These are phyloP conservation scores for Haplographium delicatum DNA, from an alignment of 495 filamentous ascomycete genomes.

Conservation along the genomic window DNA sequence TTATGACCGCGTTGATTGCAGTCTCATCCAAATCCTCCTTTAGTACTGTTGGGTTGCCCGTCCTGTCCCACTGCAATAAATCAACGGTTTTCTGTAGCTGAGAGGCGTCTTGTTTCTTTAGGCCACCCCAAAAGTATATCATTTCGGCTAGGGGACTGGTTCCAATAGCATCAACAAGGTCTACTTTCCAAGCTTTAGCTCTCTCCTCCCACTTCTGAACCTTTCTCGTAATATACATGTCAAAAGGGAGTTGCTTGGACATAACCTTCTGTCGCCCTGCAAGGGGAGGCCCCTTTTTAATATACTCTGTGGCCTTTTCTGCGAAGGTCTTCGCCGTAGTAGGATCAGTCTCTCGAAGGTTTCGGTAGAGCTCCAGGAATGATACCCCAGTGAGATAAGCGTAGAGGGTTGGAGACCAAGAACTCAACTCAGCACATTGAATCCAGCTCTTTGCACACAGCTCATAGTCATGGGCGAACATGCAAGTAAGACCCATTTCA, in stretches of 20 bases:
- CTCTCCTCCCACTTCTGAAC: slow-evolving; percentile 85
- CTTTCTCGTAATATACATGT: slow-evolving; percentile 81
- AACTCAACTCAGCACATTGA: slow-evolving; percentile 76
- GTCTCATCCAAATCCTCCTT: slow-evolving; percentile 72
- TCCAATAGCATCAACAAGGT: slow-evolving; percentile 76
- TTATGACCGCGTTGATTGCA: slow-evolving; percentile 60
- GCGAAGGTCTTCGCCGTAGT: slow-evolving; percentile 45
- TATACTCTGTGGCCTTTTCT: slow-evolving; percentile 47
- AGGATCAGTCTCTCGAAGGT: slow-evolving; percentile 46
- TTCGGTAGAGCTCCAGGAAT: slow-evolving; percentile 75
- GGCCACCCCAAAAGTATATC: slow-evolving; percentile 90
- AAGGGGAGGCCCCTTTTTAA: slow-evolving; percentile 65
- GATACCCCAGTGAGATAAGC: slow-evolving; percentile 80
- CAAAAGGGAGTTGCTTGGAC: slow-evolving; percentile 84
- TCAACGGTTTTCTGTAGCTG: slow-evolving; percentile 60
- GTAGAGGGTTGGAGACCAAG: slow-evolving; percentile 86
- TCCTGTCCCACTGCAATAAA: slow-evolving; percentile 58
- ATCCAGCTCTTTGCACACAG: slow-evolving; percentile 69
- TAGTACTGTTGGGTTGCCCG: slow-evolving; percentile 46
- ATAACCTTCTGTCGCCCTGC: slow-evolving; percentile 87
- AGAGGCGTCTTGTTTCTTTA: slow-evolving; percentile 64
- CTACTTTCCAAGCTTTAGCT: slow-evolving; percentile 59
- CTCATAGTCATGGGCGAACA: slow-evolving; percentile 72
- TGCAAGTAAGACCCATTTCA: slow-evolving; percentile 71
- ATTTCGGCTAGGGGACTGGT: slow-evolving; percentile 86